Base-by-base conservation (phyloP, 306 rosid genomes). In the Lathyrus tuberosus region DNA sequence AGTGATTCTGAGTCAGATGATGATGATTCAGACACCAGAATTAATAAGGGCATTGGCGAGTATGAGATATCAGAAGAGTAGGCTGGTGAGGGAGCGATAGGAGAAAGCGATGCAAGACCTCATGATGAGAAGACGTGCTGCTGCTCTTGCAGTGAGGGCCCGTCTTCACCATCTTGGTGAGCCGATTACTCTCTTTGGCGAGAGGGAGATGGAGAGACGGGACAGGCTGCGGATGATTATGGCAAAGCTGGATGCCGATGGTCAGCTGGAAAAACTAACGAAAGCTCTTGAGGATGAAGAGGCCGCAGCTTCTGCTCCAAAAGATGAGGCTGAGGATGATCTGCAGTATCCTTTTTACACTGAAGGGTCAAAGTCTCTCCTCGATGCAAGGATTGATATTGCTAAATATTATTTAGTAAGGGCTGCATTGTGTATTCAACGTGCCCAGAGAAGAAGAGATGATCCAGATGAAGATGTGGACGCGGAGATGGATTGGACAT, bases 401-500 rank as follows among this genome's bases (percentile, higher is more conserved):
- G 91, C 98, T 33, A 87, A 84, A 33, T 88, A 81, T 80, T 94
- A 96, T 17, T 48, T 91, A 47, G 74, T 15, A 20, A 83, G 80
- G 74, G 90, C 91, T 20, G 89, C 96, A 42, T 73, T 70, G 65
- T 91, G 92, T 24, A 86, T 94, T 60, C 78, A 91, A 63, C 95
- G 96, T 15, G 92, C 92, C 1, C 83, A 69, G 62, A 86, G 99
- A 84, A 90, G 80, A 80, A 84, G 87, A 78, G 96, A 90, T 57
- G 95, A 94, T 74, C 98, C 98, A 0, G 98, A 94, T 86, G 97
- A 94, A 82, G 97, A 94, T 75, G 30, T 83, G 79, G 86, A 94
- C 78, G 92, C 95, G 0, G 97, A 94, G 80, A 78, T 91, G 53
- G 79, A 88, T 68, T 91, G 95, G 96, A 89, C 92, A 33, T 71